Base-by-base conservation (phyloP, 371 early-diverging fungal species). In the Umbelopsis sp. region DNA sequence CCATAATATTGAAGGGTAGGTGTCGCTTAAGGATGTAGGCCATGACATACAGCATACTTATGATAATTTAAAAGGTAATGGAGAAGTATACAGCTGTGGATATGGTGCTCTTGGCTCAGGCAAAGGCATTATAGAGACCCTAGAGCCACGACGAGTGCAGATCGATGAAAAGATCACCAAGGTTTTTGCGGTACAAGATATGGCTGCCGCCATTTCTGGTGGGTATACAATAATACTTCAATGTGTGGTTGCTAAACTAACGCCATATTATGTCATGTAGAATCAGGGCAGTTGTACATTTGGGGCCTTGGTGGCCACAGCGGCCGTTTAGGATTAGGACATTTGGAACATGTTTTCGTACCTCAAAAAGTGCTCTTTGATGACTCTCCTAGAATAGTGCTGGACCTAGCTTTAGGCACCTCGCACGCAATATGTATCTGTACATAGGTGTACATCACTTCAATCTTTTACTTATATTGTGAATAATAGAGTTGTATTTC, bases 51-150 rank as follows among this genome's bases (percentile, higher is more conserved):
- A 5, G 41, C 41, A 12, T 41, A 41, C 41, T 41, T 10, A 41
- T 41, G 41, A 12, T 12, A 41, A 41, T 10, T 41, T 16, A 20
- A 35, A 63, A 37, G 79, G 80, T 3, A 78, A 83, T 9, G 90
- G 93, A 9, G 69, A 79, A 2, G 91, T 93, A 0, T 80, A 86
- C 70, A 82, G 81, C 9, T 92, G 92, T 66, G 94, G 94, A 0
- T 93, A 87, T 74, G 94, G 93, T 5, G 88, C 88, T 1, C 70
- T 93, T 24, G 93, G 93, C 0, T 70, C 87, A 29, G 91, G 90
- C 0, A 66, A 69, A 5, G 82, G 74, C 9, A 65, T 63, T 24
- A 72, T 82, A n/a, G 86, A 88, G 50, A 76, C 85, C 24, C 69
- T 90, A 45, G 74, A 72, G 65, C 81, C 85, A 2, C 69, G 71